Base-by-base conservation (phyloP, 805 yeast genomes). In the Kuraishia cidri region DNA sequence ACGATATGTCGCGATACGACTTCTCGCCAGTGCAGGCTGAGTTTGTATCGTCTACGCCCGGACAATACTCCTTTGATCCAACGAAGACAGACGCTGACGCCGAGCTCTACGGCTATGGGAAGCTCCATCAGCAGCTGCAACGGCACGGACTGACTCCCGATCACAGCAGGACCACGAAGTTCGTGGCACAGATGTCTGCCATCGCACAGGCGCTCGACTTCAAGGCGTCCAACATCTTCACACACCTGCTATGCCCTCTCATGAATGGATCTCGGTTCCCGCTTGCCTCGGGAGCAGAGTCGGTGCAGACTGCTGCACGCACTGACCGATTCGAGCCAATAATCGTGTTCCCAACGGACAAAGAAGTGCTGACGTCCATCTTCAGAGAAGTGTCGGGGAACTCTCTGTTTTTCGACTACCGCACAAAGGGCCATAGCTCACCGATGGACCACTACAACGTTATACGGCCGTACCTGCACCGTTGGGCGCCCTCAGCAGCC, bases 21-120 rank as follows among this genome's bases (percentile, higher is more conserved):
- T 79, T 78, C 41, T 46, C 46, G 27, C 40, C 59, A 0, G 56
- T 79, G 1, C 58, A 60, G 17, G 79, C 69, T 3, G 71, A 74
- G 15, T 66, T 78, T 30, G 45, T 79, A 6, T 72, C 69, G 3
- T 75, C 84, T 1, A 55, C 68, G 0, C 81, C 85, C 0, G 71
- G 75, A 2, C 40, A 40, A 0, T 52, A 58, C 32, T 24, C 27
- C 12, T 39, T 51, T 21, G 21, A 35, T 4, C 25, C 40, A n/a
- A 37, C 39, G 24, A 45, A 44, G 20, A 24, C 42, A 2, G 28
- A 24, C 3, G 31, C 13, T 11, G 16, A 12, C 26, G 28, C 16
- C 14, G 64, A 55, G 26, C 32, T 54, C 3, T 69, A 58, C 38
- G 79, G 79, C 1, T 71, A 66, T 36, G 73, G 68, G 2, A 68